Evolutionary conservation across 352 stramenopile species (phyloP).

Genomic region (Phytopythium oedochilum): DNA sequence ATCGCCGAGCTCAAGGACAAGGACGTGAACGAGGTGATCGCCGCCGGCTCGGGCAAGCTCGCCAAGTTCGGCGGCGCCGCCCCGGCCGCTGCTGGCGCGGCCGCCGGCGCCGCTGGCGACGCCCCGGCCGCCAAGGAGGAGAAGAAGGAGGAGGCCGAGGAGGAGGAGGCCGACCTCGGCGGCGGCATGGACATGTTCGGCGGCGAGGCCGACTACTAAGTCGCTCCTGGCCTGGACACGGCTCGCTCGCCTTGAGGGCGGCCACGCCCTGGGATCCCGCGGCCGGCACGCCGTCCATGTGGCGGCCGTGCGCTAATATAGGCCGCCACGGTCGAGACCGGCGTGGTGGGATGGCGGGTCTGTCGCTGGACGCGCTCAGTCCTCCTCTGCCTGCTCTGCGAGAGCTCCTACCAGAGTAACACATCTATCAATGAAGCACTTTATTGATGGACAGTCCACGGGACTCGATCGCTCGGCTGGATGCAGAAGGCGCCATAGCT

Average conservation of each 20-base stretch:
- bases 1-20: constrained; percentile 83
- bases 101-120: constrained; percentile 39
- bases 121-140: constrained; percentile 54
- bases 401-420: constrained; percentile 36
- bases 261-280: neutral
- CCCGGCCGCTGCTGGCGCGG: constrained; percentile 40
- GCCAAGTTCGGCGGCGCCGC: constrained; percentile 71
- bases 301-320: neutral
- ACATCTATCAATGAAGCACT: constrained; percentile 74
- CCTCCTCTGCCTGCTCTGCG: neutral
- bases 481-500: too few relatives aligned
- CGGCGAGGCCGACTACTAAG: constrained; percentile 86
- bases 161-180: constrained; percentile 83
- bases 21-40: constrained; percentile 79
- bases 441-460: constrained; percentile 47
- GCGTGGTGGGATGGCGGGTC: neutral
- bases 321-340: neutral
- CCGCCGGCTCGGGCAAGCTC: constrained; percentile 74
- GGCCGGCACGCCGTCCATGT: neutral
- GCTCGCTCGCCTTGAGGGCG: neutral
- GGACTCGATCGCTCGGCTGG: too few relatives aligned
- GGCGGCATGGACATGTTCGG: constrained; percentile 89
- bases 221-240: constrained; percentile 3
- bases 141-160: constrained; percentile 77
- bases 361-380: neutral